These are phyloP conservation scores for Hygrophorus russula DNA, from an alignment of 768 basidiomycete genomes.

Conservation along the genomic window DNA sequence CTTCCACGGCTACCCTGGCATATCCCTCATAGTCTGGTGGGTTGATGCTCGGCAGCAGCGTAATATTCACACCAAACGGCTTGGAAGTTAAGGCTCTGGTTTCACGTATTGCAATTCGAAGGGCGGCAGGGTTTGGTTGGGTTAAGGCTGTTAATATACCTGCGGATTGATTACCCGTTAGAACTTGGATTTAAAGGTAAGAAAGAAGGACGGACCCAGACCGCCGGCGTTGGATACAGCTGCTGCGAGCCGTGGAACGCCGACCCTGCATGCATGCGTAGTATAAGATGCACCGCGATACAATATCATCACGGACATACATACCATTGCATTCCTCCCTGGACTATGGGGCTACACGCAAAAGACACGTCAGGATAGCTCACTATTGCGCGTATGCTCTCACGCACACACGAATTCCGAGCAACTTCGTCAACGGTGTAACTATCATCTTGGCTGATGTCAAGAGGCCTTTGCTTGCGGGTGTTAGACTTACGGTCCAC, in stretches of 20 bases:
- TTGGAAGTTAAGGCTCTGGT: slow-evolving; percentile 58
- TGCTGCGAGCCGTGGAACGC: slow-evolving; percentile 59
- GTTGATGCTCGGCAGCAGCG: slow-evolving; percentile 78
- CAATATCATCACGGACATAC: slow-evolving; percentile 1
- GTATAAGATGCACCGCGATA: neutral
- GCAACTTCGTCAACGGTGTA: slow-evolving; percentile 53
- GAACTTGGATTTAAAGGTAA: neutral
- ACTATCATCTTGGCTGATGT: slow-evolving; percentile 22
- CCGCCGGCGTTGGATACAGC: slow-evolving; percentile 81
- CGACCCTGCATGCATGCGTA: slow-evolving; percentile 50
- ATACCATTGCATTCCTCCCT: slow-evolving; percentile 90
- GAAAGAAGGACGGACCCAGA: slow-evolving; percentile 41
- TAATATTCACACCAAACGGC: slow-evolving; percentile 81
- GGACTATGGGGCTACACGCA: slow-evolving; percentile 55
- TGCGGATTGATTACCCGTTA: slow-evolving; percentile 10
- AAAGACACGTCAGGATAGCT: neutral
- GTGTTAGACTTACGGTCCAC: neutral
- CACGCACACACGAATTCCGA: slow-evolving; percentile 56
- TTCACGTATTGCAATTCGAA: slow-evolving; percentile 71
- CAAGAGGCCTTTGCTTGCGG: neutral
- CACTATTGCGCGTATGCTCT: neutral
- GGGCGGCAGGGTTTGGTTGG: slow-evolving; percentile 74
- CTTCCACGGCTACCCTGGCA: slow-evolving; percentile 71
- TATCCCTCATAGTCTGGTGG: slow-evolving; percentile 88
- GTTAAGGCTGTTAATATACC: slow-evolving; percentile 84